Conservation (phyloP, 1,139 yeast genomes). For the Pichia sp. region DNA sequence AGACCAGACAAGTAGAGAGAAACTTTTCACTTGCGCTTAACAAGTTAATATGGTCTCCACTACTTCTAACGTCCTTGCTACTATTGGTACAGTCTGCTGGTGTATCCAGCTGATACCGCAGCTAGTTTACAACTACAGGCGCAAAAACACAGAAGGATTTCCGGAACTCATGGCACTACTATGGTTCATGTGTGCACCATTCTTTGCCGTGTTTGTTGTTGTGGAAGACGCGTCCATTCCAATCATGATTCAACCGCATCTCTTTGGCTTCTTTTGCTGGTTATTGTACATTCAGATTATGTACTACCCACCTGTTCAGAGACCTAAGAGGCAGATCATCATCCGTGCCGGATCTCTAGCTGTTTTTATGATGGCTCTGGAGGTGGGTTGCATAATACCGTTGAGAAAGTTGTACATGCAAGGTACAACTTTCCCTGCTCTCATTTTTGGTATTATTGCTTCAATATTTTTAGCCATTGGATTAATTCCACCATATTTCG, state of each 20-base stretch:
- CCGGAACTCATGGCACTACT: slow-evolving; percentile 79
- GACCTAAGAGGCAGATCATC: slow-evolving; percentile 34
- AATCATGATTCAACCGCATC: slow-evolving; percentile 77
- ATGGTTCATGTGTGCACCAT: slow-evolving; percentile 84
- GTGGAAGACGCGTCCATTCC: slow-evolving; percentile 69
- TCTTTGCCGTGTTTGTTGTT: slow-evolving; percentile 65
- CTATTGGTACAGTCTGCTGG: slow-evolving; percentile 87
- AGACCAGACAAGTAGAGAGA: too few species aligned
- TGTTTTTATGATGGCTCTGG: slow-evolving; percentile 48
- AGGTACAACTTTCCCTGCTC: slow-evolving; percentile 64
- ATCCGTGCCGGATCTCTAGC: slow-evolving; percentile 34
- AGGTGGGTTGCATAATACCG: slow-evolving; percentile 67
- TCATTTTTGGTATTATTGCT: slow-evolving; percentile 74
- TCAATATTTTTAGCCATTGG: slow-evolving; percentile 72
- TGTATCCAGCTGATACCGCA: slow-evolving; percentile 88
- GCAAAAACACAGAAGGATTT: slow-evolving; percentile 78
- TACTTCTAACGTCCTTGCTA: slow-evolving; percentile 77
- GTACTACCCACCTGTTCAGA: slow-evolving; percentile 68
- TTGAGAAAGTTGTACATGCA: slow-evolving; percentile 48
- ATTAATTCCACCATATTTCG: slow-evolving; percentile 82
- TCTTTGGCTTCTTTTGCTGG: slow-evolving; percentile 67
- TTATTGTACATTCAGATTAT: slow-evolving; percentile 66
- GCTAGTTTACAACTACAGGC: slow-evolving; percentile 59
- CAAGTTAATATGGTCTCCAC: slow-evolving; percentile 11
- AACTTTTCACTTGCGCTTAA: too few species aligned